Evolutionary conservation across 371 early-diverging fungal genomes (phyloP), one percentile per base, ranked within the genome.

Genomic region (Syncephalastrum racemosum): DNA sequence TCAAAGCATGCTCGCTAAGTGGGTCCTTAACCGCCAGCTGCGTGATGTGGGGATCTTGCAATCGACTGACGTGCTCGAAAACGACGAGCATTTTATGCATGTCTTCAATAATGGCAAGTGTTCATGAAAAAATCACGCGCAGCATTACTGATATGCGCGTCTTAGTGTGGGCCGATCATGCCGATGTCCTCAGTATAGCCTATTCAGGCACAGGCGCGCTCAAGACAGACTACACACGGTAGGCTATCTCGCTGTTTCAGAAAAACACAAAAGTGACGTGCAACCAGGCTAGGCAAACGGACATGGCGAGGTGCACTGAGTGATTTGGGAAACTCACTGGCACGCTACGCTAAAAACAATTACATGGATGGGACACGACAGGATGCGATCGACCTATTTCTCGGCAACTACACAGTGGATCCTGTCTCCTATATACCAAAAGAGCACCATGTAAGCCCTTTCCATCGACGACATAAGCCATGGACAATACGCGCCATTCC

Each of bases 161-260:
- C 55, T 53, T 63, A 84, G 86, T 95, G 4, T 99, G 99, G 99
- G 95, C 96, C 6, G 94, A 99, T 62, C 95, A 99, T 80, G 99
- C 98, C 7, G 97, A 99, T 80, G 90, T 81, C 1, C 77, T 99
- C 22, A 94, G 95, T 63, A 60, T 86, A 25, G 93, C 93, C 50
- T 99, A 99, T 68, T 90, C 95, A 15, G 99, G 99, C 36, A 99
- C 99, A 15, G 93, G 94, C 7, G 99, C 99, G 2, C 80, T 99
- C 19, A 98, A 99, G 63, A 96, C 97, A 4, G 97, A 99, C 64
- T 94, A 91, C 54, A 98, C 99, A 23, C 77, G 93, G 82, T 82
- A 77, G 23, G 22, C n/a, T 23, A 53, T 18, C 20, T 42, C 12
- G 1, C 12, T 27, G n/a, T 56, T 41, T n/a, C 52, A 6, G 2